These are phyloP conservation scores for Solanum rostratum DNA, from an alignment of 257 asterid species.

Conservation along the genomic window DNA sequence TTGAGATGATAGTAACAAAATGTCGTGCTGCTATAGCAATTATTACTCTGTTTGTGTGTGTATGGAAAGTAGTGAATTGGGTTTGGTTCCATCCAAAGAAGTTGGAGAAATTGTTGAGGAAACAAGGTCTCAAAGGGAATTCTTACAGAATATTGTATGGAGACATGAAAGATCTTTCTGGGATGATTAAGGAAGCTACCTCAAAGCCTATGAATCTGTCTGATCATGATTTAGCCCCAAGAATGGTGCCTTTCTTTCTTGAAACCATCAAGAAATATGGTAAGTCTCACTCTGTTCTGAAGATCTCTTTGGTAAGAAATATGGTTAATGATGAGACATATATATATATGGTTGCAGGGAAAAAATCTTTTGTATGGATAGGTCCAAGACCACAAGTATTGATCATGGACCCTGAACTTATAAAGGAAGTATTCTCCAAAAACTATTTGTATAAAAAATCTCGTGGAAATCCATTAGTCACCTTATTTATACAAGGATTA, in stretches of 20 bases:
- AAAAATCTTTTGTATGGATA: conserved; percentile 29
- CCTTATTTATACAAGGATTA: conserved; percentile 26
- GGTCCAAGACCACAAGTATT: conserved; percentile 38
- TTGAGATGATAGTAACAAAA: neutral
- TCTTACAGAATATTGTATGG: conserved; percentile 18
- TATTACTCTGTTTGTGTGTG: neutral
- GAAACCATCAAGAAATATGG: conserved; percentile 2
- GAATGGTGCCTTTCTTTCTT: neutral
- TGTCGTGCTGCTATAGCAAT: neutral
- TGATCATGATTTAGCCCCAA: conserved; percentile 3
- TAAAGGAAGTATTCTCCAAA: conserved; percentile 37
- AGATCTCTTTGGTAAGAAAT: no score
- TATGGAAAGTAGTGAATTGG: conserved; percentile 6
- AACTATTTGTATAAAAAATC: conserved; percentile 15
- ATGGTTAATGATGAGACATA: no score
- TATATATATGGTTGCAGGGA: conserved; percentile 27
- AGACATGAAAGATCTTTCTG: neutral
- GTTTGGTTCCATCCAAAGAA: conserved; percentile 9
- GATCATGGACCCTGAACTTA: conserved; percentile 30
- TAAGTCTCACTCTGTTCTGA: no score
- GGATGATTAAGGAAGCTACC: neutral
- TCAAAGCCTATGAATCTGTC: neutral
- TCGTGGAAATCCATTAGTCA: conserved; percentile 20
- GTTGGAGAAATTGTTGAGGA: conserved; percentile 1
- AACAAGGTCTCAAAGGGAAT: conserved; percentile 26